Evolutionary conservation across 2,329 filamentous ascomycete genomes (phyloP).

Genomic region (Colletotrichum plurivorum): DNA sequence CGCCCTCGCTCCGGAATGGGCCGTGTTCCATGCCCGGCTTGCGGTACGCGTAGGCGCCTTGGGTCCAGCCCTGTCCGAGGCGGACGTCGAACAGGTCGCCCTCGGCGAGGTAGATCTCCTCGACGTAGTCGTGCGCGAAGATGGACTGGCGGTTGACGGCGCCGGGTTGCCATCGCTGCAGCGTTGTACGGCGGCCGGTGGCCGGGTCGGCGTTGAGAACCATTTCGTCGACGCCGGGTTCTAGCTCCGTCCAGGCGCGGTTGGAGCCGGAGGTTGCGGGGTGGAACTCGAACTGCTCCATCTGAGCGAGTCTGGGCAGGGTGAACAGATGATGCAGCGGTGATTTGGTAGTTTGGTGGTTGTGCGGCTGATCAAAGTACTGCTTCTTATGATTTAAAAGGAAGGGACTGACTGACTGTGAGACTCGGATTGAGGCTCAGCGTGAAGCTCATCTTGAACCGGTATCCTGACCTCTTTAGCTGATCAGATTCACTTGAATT

Average conservation of each 20-base stretch:
- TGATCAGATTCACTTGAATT: background rate
- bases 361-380: background rate
- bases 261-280: constrained; percentile 41
- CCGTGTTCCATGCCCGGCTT: constrained; percentile 57
- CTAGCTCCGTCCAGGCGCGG: constrained; percentile 46
- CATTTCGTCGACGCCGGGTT: constrained; percentile 53
- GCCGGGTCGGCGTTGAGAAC: constrained; percentile 50
- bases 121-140: constrained; percentile 54
- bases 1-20: constrained; percentile 51
- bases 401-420: background rate
- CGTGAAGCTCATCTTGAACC: background rate
- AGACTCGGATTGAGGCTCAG: background rate
- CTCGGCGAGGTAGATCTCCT: constrained; percentile 55
- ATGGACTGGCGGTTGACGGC: constrained; percentile 45
- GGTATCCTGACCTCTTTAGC: background rate
- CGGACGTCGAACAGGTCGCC: constrained; percentile 52
- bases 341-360: background rate
- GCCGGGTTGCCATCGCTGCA: constrained; percentile 55
- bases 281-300: constrained; percentile 49
- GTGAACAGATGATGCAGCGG: background rate
- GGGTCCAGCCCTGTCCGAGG: constrained; percentile 48
- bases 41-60: constrained; percentile 56
- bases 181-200: constrained; percentile 47
- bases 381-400: too few species aligned
- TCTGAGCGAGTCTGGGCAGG: constrained; percentile 5